phyloP scores from a whole-genome alignment of 148 eudicot genomes.

The Nepenthes gracilis region DNA sequence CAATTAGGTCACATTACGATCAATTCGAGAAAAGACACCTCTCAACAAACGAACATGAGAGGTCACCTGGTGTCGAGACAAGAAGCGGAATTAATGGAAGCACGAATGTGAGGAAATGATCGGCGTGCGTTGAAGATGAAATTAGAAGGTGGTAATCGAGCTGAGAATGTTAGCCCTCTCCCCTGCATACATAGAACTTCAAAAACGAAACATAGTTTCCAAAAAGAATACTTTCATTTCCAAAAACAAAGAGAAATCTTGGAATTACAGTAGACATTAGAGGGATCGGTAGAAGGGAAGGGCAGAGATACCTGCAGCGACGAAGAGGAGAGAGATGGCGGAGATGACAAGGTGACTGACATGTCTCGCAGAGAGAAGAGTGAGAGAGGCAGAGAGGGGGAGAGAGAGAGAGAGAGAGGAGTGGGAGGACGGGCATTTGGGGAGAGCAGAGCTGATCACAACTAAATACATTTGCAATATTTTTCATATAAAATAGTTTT shows the following conservation, averaged over 20 bases:
- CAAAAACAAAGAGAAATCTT: neutral
- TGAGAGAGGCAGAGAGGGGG: no score
- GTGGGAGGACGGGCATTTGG: no score
- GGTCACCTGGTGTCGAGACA: slow-evolving; percentile 48
- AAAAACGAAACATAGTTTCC: neutral
- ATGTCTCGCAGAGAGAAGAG: neutral
- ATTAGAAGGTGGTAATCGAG: slow-evolving; percentile 19
- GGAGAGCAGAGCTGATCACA: no score
- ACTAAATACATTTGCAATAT: no score
- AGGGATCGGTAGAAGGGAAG: neutral
- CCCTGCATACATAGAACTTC: slow-evolving; percentile 25
- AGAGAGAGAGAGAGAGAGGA: no score
- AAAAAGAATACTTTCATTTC: no score
- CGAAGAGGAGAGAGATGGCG: slow-evolving; percentile 20
- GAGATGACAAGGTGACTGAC: slow-evolving; percentile 24
- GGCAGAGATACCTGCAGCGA: slow-evolving; percentile 8
- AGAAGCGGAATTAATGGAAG: slow-evolving; percentile 40
- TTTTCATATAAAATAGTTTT: no score
- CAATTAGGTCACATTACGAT: neutral
- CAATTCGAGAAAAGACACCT: neutral
- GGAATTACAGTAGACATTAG: neutral
- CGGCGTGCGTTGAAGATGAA: slow-evolving; percentile 25
- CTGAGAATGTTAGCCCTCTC: slow-evolving; percentile 15
- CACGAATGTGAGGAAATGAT: slow-evolving; percentile 40
- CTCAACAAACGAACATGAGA: neutral